Conservation (phyloP, 257 asterid genomes). For the Nicotiana noctiflora region DNA sequence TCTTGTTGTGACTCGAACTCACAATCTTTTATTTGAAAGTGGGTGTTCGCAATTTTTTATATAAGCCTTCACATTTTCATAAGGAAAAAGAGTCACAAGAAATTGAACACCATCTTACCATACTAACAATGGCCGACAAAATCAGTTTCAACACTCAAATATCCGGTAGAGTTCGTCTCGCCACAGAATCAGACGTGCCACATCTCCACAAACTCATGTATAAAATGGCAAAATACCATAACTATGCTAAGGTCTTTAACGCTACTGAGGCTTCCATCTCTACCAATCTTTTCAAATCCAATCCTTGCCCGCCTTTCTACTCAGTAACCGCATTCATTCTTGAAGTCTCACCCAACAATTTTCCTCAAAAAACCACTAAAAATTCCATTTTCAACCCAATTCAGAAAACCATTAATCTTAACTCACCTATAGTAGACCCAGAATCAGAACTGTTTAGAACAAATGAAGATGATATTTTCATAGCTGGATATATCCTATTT, state of each 20-base stretch:
- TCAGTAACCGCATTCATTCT: slow-evolving; percentile 50
- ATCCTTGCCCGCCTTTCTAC: slow-evolving; percentile 42
- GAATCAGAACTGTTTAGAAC: not conserved
- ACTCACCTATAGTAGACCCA: not conserved
- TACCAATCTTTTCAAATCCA: slow-evolving; percentile 46
- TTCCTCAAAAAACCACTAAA: slow-evolving; percentile 5
- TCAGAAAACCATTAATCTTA: not conserved
- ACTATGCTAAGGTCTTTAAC: slow-evolving; percentile 39
- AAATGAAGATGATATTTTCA: not conserved
- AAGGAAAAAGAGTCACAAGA: not conserved
- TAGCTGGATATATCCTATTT: slow-evolving; percentile 17
- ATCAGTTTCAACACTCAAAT: slow-evolving; percentile 2
- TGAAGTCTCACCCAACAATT: slow-evolving; percentile 40
- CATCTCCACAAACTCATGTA: slow-evolving; percentile 64
- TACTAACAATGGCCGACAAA: not conserved
- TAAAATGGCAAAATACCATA: slow-evolving; percentile 55
- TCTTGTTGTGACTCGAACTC: too few relatives aligned
- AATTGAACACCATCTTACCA: not conserved
- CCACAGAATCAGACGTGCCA: slow-evolving; percentile 44
- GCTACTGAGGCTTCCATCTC: slow-evolving; percentile 43
- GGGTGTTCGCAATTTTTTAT: too few relatives aligned
- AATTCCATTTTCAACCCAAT: slow-evolving; percentile 6
- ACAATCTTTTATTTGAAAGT: too few relatives aligned
- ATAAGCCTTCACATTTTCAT: not conserved
- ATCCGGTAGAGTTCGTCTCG: slow-evolving; percentile 47